phyloP scores from a whole-genome alignment of 768 basidiomycete species.

The Hortiboletus flavorubellus region DNA sequence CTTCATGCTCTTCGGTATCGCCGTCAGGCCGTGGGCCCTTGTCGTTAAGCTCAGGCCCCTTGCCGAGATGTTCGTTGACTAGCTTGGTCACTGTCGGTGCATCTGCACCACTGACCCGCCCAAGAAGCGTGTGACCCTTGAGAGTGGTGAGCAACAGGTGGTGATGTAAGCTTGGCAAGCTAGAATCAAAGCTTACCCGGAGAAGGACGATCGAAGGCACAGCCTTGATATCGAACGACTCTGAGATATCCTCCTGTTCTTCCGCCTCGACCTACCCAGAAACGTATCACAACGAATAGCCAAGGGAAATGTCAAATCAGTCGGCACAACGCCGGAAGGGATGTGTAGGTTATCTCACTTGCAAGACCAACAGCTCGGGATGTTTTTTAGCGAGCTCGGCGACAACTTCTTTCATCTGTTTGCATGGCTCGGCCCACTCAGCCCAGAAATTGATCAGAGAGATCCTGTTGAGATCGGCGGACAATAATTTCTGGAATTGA shows the following conservation, averaged over 20 bases:
- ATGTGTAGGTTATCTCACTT: constrained; percentile 45
- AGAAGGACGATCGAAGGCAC: constrained; percentile 87
- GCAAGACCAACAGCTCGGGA: constrained; percentile 64
- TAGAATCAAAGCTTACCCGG: constrained; percentile 46
- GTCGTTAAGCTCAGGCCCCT: constrained; percentile 10
- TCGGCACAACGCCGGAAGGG: not conserved
- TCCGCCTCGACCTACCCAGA: constrained; percentile 77
- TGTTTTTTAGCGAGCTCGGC: constrained; percentile 71
- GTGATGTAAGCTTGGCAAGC: not conserved
- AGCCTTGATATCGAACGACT: constrained; percentile 87
- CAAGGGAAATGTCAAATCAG: not conserved
- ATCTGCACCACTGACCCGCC: constrained; percentile 77
- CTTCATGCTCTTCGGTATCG: constrained; percentile 34
- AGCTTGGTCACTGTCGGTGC: constrained; percentile 57
- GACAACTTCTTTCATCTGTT: constrained; percentile 81
- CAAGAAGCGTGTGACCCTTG: constrained; percentile 87
- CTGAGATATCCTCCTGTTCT: constrained; percentile 74
- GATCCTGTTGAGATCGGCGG: constrained; percentile 70
- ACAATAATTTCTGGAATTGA: constrained; percentile 73
- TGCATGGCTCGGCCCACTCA: constrained; percentile 88
- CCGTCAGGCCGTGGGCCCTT: not conserved
- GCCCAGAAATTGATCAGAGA: constrained; percentile 96
- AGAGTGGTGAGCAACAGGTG: not conserved
- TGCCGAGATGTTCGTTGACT: constrained; percentile 53
- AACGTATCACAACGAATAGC: not conserved